Base-by-base conservation (phyloP, 2,329 filamentous ascomycete species). In the Colletotrichum brevisporum region DNA sequence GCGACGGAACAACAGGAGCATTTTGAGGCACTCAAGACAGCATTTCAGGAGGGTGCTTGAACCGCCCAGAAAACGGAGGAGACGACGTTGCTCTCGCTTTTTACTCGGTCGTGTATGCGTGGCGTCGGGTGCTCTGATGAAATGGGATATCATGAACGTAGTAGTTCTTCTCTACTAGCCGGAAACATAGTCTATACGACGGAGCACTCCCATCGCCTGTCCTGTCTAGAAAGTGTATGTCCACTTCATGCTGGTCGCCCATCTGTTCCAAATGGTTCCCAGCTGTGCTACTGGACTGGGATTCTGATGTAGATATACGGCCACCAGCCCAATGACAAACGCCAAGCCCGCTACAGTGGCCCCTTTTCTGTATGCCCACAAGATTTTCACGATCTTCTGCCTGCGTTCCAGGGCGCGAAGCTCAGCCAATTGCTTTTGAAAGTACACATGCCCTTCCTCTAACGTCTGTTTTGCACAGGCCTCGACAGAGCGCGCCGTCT, bases 1-100 rank as follows among this genome's bases (percentile, higher is more conserved):
- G 89, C 92, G 1, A 82, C 84, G 26, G 94, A 97, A 76, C 90
- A 95, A 78, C 91, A 91, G 80, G 85, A 85, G 73, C 89, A 94
- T 80, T 95, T 96, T 78, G 91, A 92, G 76, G 84, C 84, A 63
- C 78, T 94, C 73, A 92, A 91, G 79, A 80, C 78, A 62, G 84
- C 84, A 27, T 88, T 89, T 74, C 86, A 88, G 72, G 87, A 89
- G 71, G 82, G 75, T 63, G 79, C 76, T 47, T 81, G 27, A 57
- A 36, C 31, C 31, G 10, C 31, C 31, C 8, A 36, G 31, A 10
- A 41, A 55, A 48, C 18, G 18, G 21, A 62, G 41, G 41, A 5
- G 18, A 26, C 15, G n/a, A 21, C 31, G 5, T 56, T 69, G 31
- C 31, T 10, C 31, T 36, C 10, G 31, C 31, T 36, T 36, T 36